Evolutionary conservation across 495 filamentous ascomycete genomes (phyloP).

Genomic region (Emericellopsis terricola): DNA sequence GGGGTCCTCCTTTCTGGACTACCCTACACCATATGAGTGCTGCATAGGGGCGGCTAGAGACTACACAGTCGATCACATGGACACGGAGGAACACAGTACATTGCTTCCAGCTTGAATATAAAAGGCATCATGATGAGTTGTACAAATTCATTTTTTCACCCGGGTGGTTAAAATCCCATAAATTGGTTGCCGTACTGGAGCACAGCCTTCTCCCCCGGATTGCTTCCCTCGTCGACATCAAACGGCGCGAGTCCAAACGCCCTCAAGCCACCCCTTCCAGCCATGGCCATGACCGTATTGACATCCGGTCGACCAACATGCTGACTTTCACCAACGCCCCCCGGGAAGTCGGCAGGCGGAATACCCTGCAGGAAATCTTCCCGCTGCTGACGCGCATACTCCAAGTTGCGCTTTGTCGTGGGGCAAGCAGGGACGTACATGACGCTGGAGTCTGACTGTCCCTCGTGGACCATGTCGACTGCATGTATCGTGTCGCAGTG

Average conservation of each 20-base stretch:
- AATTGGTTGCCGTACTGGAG: neutral
- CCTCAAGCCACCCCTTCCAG: neutral
- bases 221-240: neutral
- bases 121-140: too few relatives aligned
- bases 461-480: conserved; percentile 62
- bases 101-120: too few relatives aligned
- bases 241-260: neutral
- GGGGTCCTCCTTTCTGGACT: too few relatives aligned
- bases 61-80: too few relatives aligned
- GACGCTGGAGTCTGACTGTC: conserved; percentile 55
- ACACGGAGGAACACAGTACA: too few relatives aligned
- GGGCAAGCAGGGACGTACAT: conserved; percentile 80
- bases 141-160: too few relatives aligned
- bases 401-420: conserved; percentile 52
- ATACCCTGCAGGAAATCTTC: conserved; percentile 42
- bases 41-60: too few relatives aligned
- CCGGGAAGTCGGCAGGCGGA: conserved; percentile 58
- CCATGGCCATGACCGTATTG: neutral
- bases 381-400: conserved; percentile 51
- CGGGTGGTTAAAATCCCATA: neutral
- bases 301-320: conserved; percentile 26
- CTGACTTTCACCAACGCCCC: conserved; percentile 41
- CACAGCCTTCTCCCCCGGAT: neutral
- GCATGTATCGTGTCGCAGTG: conserved; percentile 79
- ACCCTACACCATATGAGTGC: too few relatives aligned